phyloP scores from a whole-genome alignment of 768 basidiomycete genomes.

The Bullera alba region DNA sequence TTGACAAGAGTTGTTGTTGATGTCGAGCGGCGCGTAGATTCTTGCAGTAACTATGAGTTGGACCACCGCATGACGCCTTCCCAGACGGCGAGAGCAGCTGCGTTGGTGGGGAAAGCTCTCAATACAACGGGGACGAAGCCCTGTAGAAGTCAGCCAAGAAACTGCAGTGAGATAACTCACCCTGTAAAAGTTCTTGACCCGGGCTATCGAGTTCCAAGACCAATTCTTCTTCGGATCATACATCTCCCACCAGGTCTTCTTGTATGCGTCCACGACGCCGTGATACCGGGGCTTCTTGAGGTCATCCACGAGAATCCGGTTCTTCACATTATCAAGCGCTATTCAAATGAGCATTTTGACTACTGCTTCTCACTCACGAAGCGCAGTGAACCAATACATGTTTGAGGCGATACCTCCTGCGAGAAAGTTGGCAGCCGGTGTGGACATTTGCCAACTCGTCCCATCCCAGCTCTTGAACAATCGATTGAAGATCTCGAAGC shows the following conservation, averaged over 20 bases:
- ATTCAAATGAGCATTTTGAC: not conserved
- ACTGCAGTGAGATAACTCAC: conserved; percentile 17
- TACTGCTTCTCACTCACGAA: conserved; percentile 21
- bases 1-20: no score
- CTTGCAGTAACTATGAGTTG: conserved; percentile 36
- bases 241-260: conserved; percentile 54
- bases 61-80: conserved; percentile 68
- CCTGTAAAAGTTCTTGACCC: conserved; percentile 40
- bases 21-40: no score
- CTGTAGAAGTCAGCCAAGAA: conserved; percentile 49
- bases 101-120: conserved; percentile 71
- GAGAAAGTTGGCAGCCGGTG: conserved; percentile 42
- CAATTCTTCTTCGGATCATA: conserved; percentile 46
- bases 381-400: conserved; percentile 39
- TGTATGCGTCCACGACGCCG: conserved; percentile 53
- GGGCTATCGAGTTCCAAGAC: conserved; percentile 31
- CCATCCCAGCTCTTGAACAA: conserved; percentile 55
- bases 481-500: conserved; percentile 57
- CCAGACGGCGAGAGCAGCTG: conserved; percentile 70
- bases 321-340: conserved; percentile 75
- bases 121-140: conserved; percentile 63
- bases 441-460: conserved; percentile 56
- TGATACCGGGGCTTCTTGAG: conserved; percentile 45
- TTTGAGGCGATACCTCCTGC: conserved; percentile 46
- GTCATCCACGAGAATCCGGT: conserved; percentile 46